phyloP scores from a whole-genome alignment of 2,329 filamentous ascomycete genomes.

The Colletotrichum eleusines region DNA sequence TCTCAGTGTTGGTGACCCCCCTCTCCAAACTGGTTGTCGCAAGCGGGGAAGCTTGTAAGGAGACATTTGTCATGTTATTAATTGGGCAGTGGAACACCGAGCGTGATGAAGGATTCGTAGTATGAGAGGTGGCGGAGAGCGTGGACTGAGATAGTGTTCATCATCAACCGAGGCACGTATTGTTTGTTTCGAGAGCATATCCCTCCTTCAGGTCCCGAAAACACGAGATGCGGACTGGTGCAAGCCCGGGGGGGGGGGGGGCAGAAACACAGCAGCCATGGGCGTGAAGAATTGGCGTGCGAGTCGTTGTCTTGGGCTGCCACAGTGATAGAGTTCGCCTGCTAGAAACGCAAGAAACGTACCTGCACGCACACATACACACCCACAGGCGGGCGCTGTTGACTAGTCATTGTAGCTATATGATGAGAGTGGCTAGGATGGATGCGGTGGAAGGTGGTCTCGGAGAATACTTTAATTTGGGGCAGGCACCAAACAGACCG shows the following conservation, averaged over 20 bases:
- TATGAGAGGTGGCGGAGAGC: conserved; percentile 3
- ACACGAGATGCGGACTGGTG: conserved; percentile 1
- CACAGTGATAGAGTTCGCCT: conserved; percentile 17
- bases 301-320: conserved; percentile 14
- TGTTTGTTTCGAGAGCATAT: background rate
- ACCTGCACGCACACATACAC: background rate
- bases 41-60: conserved; percentile 51
- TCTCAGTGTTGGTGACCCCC: background rate
- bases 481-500: conserved; percentile 7
- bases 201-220: background rate
- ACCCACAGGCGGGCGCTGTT: background rate
- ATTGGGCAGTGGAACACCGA: background rate
- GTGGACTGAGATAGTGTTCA: background rate
- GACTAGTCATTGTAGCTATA: conserved; percentile 5
- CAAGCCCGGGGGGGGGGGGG: background rate
- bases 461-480: conserved; percentile 11
- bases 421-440: conserved; percentile 23
- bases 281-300: background rate
- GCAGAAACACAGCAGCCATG: background rate
- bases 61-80: conserved; percentile 13
- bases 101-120: conserved; percentile 2
- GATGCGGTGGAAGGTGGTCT: conserved; percentile 29
- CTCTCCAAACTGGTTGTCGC: conserved; percentile 49
- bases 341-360: conserved; percentile 6
- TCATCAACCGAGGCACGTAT: background rate